phyloP scores from a whole-genome alignment of 331 rosid species.

The Malus hybrid region DNA sequence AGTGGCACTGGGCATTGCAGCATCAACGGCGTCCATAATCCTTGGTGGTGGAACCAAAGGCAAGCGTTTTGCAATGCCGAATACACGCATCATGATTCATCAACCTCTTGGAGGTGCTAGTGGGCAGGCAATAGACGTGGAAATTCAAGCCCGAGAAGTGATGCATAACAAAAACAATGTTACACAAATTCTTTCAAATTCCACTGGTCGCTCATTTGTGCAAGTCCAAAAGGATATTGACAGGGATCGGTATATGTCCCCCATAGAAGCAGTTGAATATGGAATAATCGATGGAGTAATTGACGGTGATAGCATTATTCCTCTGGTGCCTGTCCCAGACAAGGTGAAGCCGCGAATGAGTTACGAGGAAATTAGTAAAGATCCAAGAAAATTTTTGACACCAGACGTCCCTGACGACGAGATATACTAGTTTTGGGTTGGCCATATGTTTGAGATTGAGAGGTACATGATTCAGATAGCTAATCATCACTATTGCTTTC shows the following conservation, averaged over 20 bases:
- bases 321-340: slow-evolving; percentile 76
- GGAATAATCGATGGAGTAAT: slow-evolving; percentile 89
- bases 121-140: slow-evolving; percentile 89
- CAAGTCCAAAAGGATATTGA: slow-evolving; percentile 84
- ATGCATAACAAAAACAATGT: slow-evolving; percentile 70
- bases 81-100: slow-evolving; percentile 81
- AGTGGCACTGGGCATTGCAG: slow-evolving; percentile 81
- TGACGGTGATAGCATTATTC: slow-evolving; percentile 68
- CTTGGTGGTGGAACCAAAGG: slow-evolving; percentile 95
- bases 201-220: slow-evolving; percentile 71
- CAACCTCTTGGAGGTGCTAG: slow-evolving; percentile 97
- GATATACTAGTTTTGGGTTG: slow-evolving; percentile 44
- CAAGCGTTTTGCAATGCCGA: slow-evolving; percentile 96
- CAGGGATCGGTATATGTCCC: slow-evolving; percentile 84
- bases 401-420: slow-evolving; percentile 86
- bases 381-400: slow-evolving; percentile 55
- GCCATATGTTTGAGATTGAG: not conserved
- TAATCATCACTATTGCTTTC: too few relatives aligned
- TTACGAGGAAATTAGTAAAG: slow-evolving; percentile 49
- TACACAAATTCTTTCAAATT: slow-evolving; percentile 53
- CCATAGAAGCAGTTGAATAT: slow-evolving; percentile 90
- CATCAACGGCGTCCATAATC: slow-evolving; percentile 88
- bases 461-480: slow-evolving; percentile 7
- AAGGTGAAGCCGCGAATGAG: slow-evolving; percentile 42
- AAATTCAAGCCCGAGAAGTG: slow-evolving; percentile 85